Evolutionary conservation across 2,329 filamentous ascomycete genomes (phyloP).

Genomic region (Paracoccidioides lutzii): DNA sequence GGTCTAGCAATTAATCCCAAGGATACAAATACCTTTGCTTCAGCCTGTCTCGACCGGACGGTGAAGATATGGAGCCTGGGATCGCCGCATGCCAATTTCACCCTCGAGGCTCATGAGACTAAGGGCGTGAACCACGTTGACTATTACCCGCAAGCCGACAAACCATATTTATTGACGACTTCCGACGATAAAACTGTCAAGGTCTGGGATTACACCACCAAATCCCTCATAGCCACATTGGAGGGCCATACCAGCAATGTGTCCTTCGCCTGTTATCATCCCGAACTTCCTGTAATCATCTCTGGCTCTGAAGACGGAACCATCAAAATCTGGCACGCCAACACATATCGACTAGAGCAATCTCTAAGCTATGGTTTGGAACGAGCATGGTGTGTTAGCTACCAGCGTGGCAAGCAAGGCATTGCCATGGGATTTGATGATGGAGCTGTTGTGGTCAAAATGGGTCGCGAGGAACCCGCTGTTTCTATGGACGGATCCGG

Average conservation of each 20-base stretch:
- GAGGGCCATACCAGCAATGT: slow-evolving; percentile 98
- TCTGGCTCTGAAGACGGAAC: slow-evolving; percentile 96
- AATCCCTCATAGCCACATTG: slow-evolving; percentile 88
- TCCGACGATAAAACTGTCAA: slow-evolving; percentile 95
- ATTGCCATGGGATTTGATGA: slow-evolving; percentile 95
- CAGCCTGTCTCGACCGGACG: slow-evolving; percentile 87
- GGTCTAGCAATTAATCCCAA: slow-evolving; percentile 94
- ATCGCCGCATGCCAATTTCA: slow-evolving; percentile 88
- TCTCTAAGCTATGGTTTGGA: slow-evolving; percentile 92
- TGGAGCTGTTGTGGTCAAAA: slow-evolving; percentile 93
- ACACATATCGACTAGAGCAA: slow-evolving; percentile 92
- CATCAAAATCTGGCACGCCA: slow-evolving; percentile 96
- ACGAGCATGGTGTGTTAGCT: slow-evolving; percentile 93
- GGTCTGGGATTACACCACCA: slow-evolving; percentile 98
- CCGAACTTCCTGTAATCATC: slow-evolving; percentile 90
- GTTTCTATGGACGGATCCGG: slow-evolving; percentile 95
- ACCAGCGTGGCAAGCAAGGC: slow-evolving; percentile 87
- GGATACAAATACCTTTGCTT: slow-evolving; percentile 84
- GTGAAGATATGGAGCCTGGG: slow-evolving; percentile 98
- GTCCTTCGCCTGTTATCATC: slow-evolving; percentile 95
- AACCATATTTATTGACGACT: slow-evolving; percentile 83
- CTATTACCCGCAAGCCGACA: slow-evolving; percentile 58
- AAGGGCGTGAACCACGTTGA: slow-evolving; percentile 98
- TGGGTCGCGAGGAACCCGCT: slow-evolving; percentile 91
- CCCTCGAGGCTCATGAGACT: slow-evolving; percentile 88